These are phyloP conservation scores for Volvariella volvacea DNA, from an alignment of 1,284 basidiomycete genomes.

Conservation along the genomic window DNA sequence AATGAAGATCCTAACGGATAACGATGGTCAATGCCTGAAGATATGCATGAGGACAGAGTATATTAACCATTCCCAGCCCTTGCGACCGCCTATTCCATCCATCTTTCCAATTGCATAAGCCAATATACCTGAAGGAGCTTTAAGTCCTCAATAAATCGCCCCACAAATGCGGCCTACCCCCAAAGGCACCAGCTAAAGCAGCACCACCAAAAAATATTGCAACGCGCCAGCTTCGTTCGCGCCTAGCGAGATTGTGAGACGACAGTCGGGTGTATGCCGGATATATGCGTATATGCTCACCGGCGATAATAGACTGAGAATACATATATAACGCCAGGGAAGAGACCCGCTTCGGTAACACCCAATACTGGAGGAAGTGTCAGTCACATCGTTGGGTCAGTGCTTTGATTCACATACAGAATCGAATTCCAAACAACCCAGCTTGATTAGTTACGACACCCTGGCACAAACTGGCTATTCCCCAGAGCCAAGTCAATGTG, in stretches of 20 bases:
- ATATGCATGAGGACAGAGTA: not conserved
- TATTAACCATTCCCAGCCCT: conserved; percentile 46
- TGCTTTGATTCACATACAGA: conserved; percentile 29
- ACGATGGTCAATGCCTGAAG: not conserved
- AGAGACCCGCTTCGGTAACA: conserved; percentile 48
- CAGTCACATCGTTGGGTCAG: not conserved
- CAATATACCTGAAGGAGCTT: conserved; percentile 32
- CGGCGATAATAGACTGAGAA: conserved; percentile 57
- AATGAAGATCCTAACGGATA: conserved; percentile 47
- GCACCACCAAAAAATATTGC: conserved; percentile 56
- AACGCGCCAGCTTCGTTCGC: conserved; percentile 54
- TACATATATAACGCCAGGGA: conserved; percentile 55
- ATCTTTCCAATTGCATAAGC: conserved; percentile 54
- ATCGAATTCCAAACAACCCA: conserved; percentile 49
- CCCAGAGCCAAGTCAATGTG: conserved; percentile 51
- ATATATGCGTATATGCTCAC: conserved; percentile 15
- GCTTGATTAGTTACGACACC: conserved; percentile 52
- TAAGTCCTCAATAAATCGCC: not conserved
- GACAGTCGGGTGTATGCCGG: not conserved
- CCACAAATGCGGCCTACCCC: conserved; percentile 30
- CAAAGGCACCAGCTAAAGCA: conserved; percentile 52
- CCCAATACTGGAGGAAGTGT: conserved; percentile 35
- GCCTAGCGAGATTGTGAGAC: too few relatives aligned
- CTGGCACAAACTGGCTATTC: conserved; percentile 51
- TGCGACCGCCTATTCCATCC: conserved; percentile 48